Base-by-base conservation (phyloP, 2,329 filamentous ascomycete species). In the Exophiala aquamarina region DNA sequence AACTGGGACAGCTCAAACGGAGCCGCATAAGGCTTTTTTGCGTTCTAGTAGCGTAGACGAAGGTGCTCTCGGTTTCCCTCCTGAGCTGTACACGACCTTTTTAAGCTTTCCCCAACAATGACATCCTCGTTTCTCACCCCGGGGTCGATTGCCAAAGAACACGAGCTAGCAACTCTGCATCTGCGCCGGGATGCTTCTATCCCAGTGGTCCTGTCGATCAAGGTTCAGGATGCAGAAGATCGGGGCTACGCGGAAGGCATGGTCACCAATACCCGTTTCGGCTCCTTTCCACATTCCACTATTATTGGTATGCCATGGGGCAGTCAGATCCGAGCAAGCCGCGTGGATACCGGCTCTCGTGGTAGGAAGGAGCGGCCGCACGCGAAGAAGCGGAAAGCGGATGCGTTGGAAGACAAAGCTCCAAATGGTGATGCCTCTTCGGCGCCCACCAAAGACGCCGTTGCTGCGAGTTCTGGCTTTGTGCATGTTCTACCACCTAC, bases 201-300 rank as follows among this genome's bases (percentile, higher is more conserved):
- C 31, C 89, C 92, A 6, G 75, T 90, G 19, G 83, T 87, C 52
- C 79, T 91, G 20, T 75, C 79, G 54, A 72, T 79, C 21, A 76
- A 77, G 17, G 47, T 40, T 18, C 45, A 38, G 11, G 76, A 79
- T 29, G 82, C 81, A 42, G 77, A 80, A 33, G 76, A 85, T 54
- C 79, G 84, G 61, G 87, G 86, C 49, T 90, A 90, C 60, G 79
- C 80, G 21, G 86, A 90, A 63, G 87, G 87, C 28, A 84, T 83
- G 37, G 86, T 89, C 2, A 82, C 91, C 44, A 97, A 95, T 70
- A 98, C 92, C 1, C 84, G 91, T 35, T 98, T 95, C 62, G 93
- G 93, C 39, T 95, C 91, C 0, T 92, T 90, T 51, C 87, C 88
- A 0, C 88, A 92, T 64, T 86, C 80, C 9, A 91, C 87, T 0